Evolutionary conservation across 805 yeast genomes (phyloP).

Genomic region (Yamadazyma akitaensis): DNA sequence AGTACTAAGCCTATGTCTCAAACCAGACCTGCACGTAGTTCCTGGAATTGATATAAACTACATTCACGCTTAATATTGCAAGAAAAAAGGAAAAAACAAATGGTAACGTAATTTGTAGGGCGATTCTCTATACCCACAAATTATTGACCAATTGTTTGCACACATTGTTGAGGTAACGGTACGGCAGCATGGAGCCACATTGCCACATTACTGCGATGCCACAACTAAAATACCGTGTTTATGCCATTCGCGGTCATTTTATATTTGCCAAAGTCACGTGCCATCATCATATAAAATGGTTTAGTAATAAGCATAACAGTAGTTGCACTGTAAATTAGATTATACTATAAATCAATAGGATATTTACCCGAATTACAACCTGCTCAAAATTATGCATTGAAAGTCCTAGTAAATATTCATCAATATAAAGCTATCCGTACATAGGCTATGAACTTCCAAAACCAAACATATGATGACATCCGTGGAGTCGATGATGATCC

Average conservation of each 20-base stretch:
- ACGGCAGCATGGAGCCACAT: not conserved
- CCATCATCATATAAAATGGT: not conserved
- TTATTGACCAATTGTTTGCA: not conserved
- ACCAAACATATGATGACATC: conserved; percentile 1
- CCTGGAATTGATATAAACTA: too few relatives aligned
- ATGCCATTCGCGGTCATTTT: not conserved
- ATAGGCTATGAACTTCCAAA: not conserved
- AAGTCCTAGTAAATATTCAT: not conserved
- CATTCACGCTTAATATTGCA: too few relatives aligned
- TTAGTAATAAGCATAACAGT: not conserved
- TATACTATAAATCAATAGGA: not conserved
- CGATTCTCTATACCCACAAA: too few relatives aligned
- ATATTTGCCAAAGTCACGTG: conserved; percentile 6
- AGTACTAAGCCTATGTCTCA: too few relatives aligned
- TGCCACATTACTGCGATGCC: conserved; percentile 2
- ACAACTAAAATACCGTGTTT: not conserved
- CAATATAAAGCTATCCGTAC: not conserved
- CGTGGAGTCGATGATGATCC: not conserved
- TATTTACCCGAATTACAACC: not conserved
- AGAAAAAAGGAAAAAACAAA: too few relatives aligned
- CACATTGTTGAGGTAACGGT: too few relatives aligned
- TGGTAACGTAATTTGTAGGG: too few relatives aligned
- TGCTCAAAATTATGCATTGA: conserved; percentile 3
- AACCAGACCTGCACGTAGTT: too few relatives aligned
- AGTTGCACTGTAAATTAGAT: not conserved